Conservation (phyloP, 1,139 yeast species). For the Saccharomyces hybrid region DNA sequence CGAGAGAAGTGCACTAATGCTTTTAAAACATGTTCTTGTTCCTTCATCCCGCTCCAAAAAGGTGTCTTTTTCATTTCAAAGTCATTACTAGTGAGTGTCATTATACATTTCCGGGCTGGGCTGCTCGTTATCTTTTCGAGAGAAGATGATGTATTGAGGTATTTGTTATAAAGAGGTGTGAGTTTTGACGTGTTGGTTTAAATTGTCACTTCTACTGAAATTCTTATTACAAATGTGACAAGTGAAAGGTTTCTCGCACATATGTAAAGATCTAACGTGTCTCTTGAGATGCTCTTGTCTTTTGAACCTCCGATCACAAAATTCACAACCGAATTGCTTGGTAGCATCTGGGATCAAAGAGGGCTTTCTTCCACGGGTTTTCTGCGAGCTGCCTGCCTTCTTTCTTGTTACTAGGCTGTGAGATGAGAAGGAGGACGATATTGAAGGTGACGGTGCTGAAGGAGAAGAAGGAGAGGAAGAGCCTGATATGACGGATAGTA, state of each 20-base stretch:
- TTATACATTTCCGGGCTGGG: not conserved
- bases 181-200: slow-evolving; percentile 66
- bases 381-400: slow-evolving; percentile 4
- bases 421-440: not conserved
- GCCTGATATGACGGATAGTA: not conserved
- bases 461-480: not conserved
- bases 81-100: not conserved
- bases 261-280: slow-evolving; percentile 63
- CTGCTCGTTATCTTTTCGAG: not conserved
- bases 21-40: not conserved
- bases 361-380: slow-evolving; percentile 15
- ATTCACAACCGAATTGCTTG: slow-evolving; percentile 33
- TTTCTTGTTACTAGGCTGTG: not conserved
- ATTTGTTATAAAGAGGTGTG: slow-evolving; percentile 32
- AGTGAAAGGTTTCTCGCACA: slow-evolving; percentile 65
- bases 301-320: slow-evolving; percentile 53
- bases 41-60: not conserved
- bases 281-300: slow-evolving; percentile 72
- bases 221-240: slow-evolving; percentile 61
- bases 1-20: not conserved
- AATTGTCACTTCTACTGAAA: slow-evolving; percentile 65
- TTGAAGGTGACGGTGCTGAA: not conserved
- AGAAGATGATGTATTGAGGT: no score
- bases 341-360: slow-evolving; percentile 22
- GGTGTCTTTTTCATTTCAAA: not conserved